Conservation (phyloP, 2,329 filamentous ascomycete genomes). For the Xylariales sp. region DNA sequence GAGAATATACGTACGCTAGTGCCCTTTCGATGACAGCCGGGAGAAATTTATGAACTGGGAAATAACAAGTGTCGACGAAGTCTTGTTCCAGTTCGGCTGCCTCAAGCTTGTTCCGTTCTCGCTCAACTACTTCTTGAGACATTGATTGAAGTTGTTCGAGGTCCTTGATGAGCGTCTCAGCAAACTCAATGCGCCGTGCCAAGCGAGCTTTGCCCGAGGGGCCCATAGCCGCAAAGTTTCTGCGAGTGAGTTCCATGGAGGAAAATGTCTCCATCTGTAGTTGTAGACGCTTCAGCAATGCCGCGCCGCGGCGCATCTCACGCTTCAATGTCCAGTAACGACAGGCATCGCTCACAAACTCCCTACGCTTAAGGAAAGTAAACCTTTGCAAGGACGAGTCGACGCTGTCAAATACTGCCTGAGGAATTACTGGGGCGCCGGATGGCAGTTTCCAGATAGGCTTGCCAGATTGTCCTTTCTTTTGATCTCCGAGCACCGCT, state of each 20-base stretch:
- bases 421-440: slow-evolving; percentile 89
- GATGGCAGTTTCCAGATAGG: slow-evolving; percentile 88
- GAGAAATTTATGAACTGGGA: slow-evolving; percentile 76
- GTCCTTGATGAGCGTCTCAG: slow-evolving; percentile 68
- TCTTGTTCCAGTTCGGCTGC: slow-evolving; percentile 71
- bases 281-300: slow-evolving; percentile 87
- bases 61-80: slow-evolving; percentile 86
- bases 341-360: slow-evolving; percentile 88
- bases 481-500: slow-evolving; percentile 68
- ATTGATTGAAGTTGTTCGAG: slow-evolving; percentile 71
- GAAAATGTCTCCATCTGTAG: slow-evolving; percentile 95
- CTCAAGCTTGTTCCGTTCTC: slow-evolving; percentile 74
- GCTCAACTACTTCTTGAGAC: slow-evolving; percentile 65
- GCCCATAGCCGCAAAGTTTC: slow-evolving; percentile 95
- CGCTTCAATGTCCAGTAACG: slow-evolving; percentile 98
- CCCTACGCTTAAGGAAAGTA: slow-evolving; percentile 75
- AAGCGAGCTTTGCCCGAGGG: slow-evolving; percentile 74
- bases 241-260: slow-evolving; percentile 92
- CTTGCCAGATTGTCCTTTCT: slow-evolving; percentile 66
- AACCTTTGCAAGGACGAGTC: slow-evolving; percentile 81
- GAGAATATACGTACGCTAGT: slow-evolving; percentile 62
- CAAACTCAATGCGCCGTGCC: slow-evolving; percentile 82
- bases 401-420: slow-evolving; percentile 81
- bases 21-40: slow-evolving; percentile 77
- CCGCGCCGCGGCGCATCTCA: slow-evolving; percentile 85